Evolutionary conservation across 2,329 filamentous ascomycete species (phyloP), one percentile per base, ranked within the genome.

Genomic region (Rachicladosporium sp.): DNA sequence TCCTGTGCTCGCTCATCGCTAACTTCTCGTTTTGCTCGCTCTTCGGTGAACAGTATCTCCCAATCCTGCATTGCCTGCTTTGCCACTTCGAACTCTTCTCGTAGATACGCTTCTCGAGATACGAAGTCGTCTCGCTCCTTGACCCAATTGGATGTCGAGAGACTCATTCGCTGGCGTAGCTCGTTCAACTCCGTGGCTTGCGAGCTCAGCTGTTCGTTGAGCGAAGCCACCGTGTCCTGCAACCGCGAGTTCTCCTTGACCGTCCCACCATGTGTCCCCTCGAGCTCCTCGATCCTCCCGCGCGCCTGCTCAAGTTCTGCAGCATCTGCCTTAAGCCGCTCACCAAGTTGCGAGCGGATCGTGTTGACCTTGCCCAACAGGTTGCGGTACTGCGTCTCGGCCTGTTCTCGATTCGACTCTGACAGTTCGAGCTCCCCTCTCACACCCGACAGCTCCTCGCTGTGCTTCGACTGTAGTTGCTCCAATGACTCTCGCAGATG

Each of bases 51-150:
- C 39, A 98, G 74, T 33, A 95, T 85, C 55, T 98, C 91, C 91
- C 91, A 98, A 56, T 96, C 91, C 52, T 91, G 87, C 87, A 96
- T 96, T 30, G 88, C 88, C 55, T 93, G 86, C 54, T 85, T 88
- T 1, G 89, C 88, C 40, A 82, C 82, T 58, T 94, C 87, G 49
- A 93, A 87, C 63, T 98, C 91, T 43, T 86, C 79, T 52, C 79
- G 78, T 29, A 93, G 70, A 52, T 82, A 82, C 38, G 83, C 77
- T 48, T 87, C 78, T 48, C 82, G 76, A 47, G 76, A 75, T 11
- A 79, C 61, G 39, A 95, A 65, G 50, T 96, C 91, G 40, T 96
- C 86, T 53, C 87, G 82, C 61, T 98, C 91, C 58, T 87, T 89
- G 32, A 80, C 66, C 82, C 88, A 98, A 56, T 98, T 96, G 54